These are phyloP conservation scores for Solanum tacnaense DNA, from an alignment of 257 asterid genomes.

Conservation along the genomic window DNA sequence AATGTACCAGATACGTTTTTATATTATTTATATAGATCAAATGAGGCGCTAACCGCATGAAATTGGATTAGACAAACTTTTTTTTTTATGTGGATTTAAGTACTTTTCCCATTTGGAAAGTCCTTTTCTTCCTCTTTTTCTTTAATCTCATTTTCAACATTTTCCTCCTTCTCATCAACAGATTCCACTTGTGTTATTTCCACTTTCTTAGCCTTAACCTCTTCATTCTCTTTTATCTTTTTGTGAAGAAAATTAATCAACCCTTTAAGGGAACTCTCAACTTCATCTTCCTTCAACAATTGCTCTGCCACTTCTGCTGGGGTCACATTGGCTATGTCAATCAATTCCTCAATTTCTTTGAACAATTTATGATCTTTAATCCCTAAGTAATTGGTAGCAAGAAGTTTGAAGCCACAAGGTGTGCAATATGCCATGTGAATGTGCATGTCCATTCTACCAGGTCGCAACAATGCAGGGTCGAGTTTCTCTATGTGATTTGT, in stretches of 20 bases:
- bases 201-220: not conserved
- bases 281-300: constrained; percentile 6
- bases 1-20: not conserved
- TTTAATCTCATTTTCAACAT: not conserved
- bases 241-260: not conserved
- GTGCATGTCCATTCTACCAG: constrained; percentile 25
- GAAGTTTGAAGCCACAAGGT: not conserved
- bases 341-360: constrained; percentile 10
- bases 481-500: constrained; percentile 23
- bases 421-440: not conserved
- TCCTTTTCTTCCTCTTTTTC: not conserved
- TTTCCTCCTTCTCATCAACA: not conserved
- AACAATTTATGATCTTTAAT: constrained; percentile 1
- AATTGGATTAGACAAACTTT: no score
- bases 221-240: not conserved
- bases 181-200: not conserved
- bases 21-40: not conserved
- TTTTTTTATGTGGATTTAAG: not conserved
- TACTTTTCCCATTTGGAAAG: not conserved
- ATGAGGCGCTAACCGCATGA: no score
- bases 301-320: constrained; percentile 16
- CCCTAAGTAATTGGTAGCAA: not conserved
- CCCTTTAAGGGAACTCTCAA: constrained; percentile 1
- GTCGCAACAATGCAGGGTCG: constrained; percentile 21
- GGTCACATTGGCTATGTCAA: constrained; percentile 3